Evolutionary conservation across 1,284 basidiomycete genomes (phyloP), one percentile per base, ranked within the genome.

Genomic region (Sporisorium scitamineum): DNA sequence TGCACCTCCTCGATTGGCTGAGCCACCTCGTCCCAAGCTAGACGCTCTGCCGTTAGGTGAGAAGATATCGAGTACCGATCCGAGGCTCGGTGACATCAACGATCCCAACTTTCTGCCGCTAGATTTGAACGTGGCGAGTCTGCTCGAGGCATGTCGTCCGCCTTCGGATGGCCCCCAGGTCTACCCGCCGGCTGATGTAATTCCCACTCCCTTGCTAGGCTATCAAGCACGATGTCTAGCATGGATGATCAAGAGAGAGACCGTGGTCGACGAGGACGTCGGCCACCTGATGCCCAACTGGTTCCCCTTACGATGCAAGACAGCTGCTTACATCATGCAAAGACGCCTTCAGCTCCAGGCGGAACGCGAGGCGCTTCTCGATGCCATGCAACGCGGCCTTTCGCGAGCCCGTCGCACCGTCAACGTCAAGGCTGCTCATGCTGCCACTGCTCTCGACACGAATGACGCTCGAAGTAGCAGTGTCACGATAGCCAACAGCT

Each of bases 151-250:
- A 24, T 76, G 74, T 27, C 74, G 74, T 5, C 74, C 74, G 4
- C 74, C 59, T 16, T 9, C 52, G 18, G 62, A 66, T 13, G 70
- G 74, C 4, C 61, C 65, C 5, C 39, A 53, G 24, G 56, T 54
- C 22, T 62, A 54, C 44, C 74, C 74, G 9, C 70, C 74, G 0
- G 20, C 59, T 13, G 74, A 73, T 47, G 56, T 70, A 37, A 72
- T 76, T 16, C 65, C 61, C 9, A 72, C 74, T 5, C 70, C 65
- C 7, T 52, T 76, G 54, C 34, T 76, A 8, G 55, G 58, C 39
- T 76, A 76, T 44, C 74, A 76, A 41, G 74, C 74, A 4, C 74
- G 74, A 20, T 76, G 74, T 22, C 37, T 76, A 7, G 70, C 69
- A 1, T 76, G 74, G 74, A 72, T 76, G 74, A 61, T 76, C 54